Evolutionary conservation across 805 yeast genomes (phyloP).

Genomic region (Torulaspora microellipsoides): DNA sequence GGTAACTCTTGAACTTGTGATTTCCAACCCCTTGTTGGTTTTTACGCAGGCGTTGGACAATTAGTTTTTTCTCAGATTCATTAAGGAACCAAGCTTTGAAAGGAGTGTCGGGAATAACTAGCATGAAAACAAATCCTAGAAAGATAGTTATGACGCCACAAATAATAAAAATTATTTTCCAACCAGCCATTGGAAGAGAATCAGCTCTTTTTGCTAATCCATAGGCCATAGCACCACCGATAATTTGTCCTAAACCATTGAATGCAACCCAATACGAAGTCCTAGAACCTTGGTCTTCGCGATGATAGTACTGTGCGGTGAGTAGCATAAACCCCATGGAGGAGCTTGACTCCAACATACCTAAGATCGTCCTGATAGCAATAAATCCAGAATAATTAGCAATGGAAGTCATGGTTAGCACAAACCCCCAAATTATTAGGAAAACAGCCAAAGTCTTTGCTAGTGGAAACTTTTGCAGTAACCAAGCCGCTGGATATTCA

Average conservation of each 20-base stretch:
- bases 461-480: slow-evolving; percentile 48
- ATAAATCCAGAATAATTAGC: slow-evolving; percentile 48
- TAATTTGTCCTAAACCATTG: slow-evolving; percentile 45
- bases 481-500: slow-evolving; percentile 44
- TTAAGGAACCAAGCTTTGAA: slow-evolving; percentile 37
- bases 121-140: slow-evolving; percentile 43
- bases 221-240: slow-evolving; percentile 46
- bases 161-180: slow-evolving; percentile 55
- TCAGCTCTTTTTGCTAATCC: slow-evolving; percentile 50
- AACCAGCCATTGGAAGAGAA: slow-evolving; percentile 40
- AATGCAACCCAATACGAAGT: slow-evolving; percentile 52
- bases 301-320: slow-evolving; percentile 57
- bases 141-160: slow-evolving; percentile 49
- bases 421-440: slow-evolving; percentile 49
- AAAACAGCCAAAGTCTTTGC: slow-evolving; percentile 45
- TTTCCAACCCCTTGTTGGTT: slow-evolving; percentile 50
- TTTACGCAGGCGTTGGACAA: slow-evolving; percentile 42
- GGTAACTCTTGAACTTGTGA: slow-evolving; percentile 40
- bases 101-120: slow-evolving; percentile 48
- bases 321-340: slow-evolving; percentile 51
- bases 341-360: slow-evolving; percentile 49
- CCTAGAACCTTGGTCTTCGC: slow-evolving; percentile 45
- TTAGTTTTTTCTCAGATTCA: slow-evolving; percentile 40
- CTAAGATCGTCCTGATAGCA: slow-evolving; percentile 48
- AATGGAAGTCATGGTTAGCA: slow-evolving; percentile 45